These are phyloP conservation scores for Carex kokanica DNA, from an alignment of 176 grass and related monocot genomes.

Conservation along the genomic window DNA sequence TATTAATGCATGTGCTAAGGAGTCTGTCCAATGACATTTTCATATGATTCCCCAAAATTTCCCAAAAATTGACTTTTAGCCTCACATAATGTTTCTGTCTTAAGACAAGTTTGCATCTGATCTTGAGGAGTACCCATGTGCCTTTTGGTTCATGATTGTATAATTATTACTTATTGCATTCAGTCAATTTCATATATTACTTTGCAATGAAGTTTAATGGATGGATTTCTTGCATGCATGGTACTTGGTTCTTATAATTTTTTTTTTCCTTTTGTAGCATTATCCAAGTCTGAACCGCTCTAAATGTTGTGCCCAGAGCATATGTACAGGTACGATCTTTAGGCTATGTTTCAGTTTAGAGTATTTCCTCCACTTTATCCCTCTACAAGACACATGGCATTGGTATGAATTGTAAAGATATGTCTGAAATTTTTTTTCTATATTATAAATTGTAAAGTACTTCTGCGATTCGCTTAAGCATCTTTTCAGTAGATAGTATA, in stretches of 20 bases:
- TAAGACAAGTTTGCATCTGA: background rate
- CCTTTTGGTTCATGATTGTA: background rate
- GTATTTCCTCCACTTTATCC: too few relatives aligned
- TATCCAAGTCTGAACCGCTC: conserved; percentile 85
- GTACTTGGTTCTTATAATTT: conserved; percentile 1
- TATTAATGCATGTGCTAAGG: background rate
- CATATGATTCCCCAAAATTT: background rate
- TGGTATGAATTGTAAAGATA: background rate
- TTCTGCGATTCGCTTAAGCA: background rate
- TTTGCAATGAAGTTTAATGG: background rate
- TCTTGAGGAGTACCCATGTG: background rate
- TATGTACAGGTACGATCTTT: conserved; percentile 63
- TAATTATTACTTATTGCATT: background rate
- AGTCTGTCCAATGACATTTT: background rate
- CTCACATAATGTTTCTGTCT: background rate
- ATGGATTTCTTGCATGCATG: background rate
- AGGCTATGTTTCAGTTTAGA: too few relatives aligned
- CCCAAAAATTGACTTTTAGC: background rate
- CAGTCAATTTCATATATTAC: background rate
- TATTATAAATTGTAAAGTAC: background rate
- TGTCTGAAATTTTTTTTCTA: background rate
- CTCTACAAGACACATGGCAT: too few relatives aligned
- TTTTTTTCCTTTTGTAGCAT: conserved; percentile 39
- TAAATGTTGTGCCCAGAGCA: conserved; percentile 91
- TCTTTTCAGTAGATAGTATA: background rate